Base-by-base conservation (phyloP, 495 filamentous ascomycete genomes). In the Penicillium fimorum region DNA sequence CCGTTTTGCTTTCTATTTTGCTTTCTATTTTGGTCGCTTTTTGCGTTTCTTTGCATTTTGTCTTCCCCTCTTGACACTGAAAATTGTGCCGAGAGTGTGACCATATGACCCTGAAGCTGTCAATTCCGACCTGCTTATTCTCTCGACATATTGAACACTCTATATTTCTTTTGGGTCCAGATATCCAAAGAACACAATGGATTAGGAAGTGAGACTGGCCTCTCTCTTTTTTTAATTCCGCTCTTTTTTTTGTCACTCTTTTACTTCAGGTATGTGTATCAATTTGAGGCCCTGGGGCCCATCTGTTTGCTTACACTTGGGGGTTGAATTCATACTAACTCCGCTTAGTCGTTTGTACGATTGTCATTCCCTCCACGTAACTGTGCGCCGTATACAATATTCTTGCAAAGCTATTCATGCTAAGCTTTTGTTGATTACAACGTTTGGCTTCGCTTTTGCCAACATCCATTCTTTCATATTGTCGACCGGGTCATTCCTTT, bases 391-490 rank as follows among this genome's bases (percentile, higher is more conserved):
- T 5, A 47, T 24, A 27, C 15, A 8, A 47, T 13, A 18, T 32
- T 15, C n/a, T 33, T 33, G 4, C 2, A 25, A 33, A 41, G 22
- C 37, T 35, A 11, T 33, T 15, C 2, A 35, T 44, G 20, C 29
- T 55, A 37, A 20, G 46, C 53, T 64, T 56, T 59, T 55, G 13
- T 56, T 59, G 32, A 15, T 58, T n/a, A 22, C 35, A 29, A 17
- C 38, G 58, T 46, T 38, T 38, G 50, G 33, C 47, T n/a, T 47
- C 38, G 54, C 22, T 13, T 41, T 40, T 4, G 40, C 53, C 47
- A 27, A 56, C 53, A 48, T 57, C 56, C 63, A 61, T 49, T 66
- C 65, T 41, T 61, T 68, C 22, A 20, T 25, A 55, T 25, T 47
- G 38, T 42, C 33, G 25, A 27, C 27, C 37, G 22, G 43, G 17